Base-by-base conservation (phyloP, 2,329 filamentous ascomycete genomes). In the Biscogniauxia marginata region DNA sequence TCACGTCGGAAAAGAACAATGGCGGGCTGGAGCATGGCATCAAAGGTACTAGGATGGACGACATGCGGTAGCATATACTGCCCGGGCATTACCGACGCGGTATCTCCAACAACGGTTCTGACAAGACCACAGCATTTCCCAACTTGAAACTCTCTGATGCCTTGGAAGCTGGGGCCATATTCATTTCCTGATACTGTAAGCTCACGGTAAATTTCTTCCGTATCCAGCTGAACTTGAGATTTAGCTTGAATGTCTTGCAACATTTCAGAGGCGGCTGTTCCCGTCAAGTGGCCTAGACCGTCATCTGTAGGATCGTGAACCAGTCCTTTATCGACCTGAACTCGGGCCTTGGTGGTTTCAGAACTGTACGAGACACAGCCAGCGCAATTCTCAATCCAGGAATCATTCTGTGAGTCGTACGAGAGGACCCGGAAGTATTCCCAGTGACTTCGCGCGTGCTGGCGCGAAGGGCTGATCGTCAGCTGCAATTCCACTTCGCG, bases 1-100 rank as follows among this genome's bases (percentile, higher is more conserved):
- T 57, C n/a, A 2, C 24, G 9, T 22, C 23, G 22, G 50, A 53
- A n/a, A 53, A 23, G 13, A 25, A 21, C 23, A 47, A 50, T 16
- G 24, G 48, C 13, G 52, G 21, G 13, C 54, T 51, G 6, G 51
- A 18, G 6, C 51, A 18, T n/a, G 2, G 50, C 50, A 23, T 59
- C 56, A 13, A 56, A 25, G 2, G 48, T 48, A 20, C 24, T 21
- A 3, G 57, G 57, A 20, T 59, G 57, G 16, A 59, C 50, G 2
- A 54, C 23, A 23, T 56, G 54, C 6, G 47, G 50, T 16, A 52
- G 54, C 51, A 52, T 51, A n/a, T 54, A 54, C 3, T 30, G 4
- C 4, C 22, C 21, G 1, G 57, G 57, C 57, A 59, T 59, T 8
- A 7, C 7, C 16, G 39, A 3, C 20, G 39, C 34, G 25, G 51